Evolutionary conservation across 2,329 filamentous ascomycete species (phyloP).

Genomic region (Rhynchosporium agropyri): DNA sequence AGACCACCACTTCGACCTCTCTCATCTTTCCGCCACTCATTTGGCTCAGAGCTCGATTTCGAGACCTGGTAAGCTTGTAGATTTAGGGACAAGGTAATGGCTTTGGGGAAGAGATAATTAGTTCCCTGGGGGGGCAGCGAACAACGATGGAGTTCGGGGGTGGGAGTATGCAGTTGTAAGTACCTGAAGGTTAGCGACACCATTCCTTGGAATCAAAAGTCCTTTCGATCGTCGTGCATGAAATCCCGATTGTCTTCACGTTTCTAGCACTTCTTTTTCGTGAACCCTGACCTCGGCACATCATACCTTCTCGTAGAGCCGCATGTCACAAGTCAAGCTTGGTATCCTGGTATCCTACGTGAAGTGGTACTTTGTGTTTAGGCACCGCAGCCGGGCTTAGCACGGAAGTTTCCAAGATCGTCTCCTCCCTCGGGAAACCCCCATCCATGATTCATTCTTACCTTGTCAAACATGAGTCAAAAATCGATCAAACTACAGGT

Average conservation of each 20-base stretch:
- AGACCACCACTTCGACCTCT: slow-evolving; percentile 28
- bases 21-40: slow-evolving; percentile 28
- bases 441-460: too few species aligned
- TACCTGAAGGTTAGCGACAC: slow-evolving; percentile 42
- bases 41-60: slow-evolving; percentile 27
- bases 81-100: slow-evolving; percentile 11
- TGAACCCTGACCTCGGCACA: too few species aligned
- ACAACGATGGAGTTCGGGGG: slow-evolving; percentile 12
- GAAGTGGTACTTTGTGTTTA: slow-evolving; percentile 19
- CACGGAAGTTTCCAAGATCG: neutral
- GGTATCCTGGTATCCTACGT: slow-evolving; percentile 25
- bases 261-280: neutral
- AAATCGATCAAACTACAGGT: too few species aligned
- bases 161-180: slow-evolving; percentile 36
- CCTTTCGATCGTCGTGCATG: slow-evolving; percentile 1
- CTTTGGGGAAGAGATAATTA: neutral
- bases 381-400: slow-evolving; percentile 10
- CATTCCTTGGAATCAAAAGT: slow-evolving; percentile 24
- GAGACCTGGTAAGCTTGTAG: slow-evolving; percentile 31
- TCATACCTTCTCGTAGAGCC: too few species aligned
- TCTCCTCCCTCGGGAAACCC: neutral
- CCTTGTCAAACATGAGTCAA: too few species aligned
- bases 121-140: slow-evolving; percentile 10
- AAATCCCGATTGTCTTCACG: slow-evolving; percentile 15
- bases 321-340: slow-evolving; percentile 15